Percentiles rank a stretch among this genome's conserved stretches.
phyloP scores from a whole-genome alignment of 2,329 filamentous ascomycete genomes.

The Xylariaceae sp. region DNA sequence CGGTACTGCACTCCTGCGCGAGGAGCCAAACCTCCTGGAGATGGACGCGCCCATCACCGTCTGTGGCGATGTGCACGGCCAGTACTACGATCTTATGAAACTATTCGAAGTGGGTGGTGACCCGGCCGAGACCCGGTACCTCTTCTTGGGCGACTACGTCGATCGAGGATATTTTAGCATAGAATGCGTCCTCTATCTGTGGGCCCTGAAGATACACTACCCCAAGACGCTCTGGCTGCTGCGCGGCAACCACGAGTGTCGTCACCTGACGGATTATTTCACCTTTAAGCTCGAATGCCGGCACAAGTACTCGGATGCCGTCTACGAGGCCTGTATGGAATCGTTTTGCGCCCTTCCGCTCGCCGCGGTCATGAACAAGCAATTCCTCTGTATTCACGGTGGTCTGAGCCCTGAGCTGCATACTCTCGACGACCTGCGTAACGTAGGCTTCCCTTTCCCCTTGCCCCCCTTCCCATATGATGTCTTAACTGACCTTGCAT shows the following conservation, averaged over 20 bases:
- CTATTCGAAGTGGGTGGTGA: slow-evolving; percentile 97
- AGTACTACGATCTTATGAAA: slow-evolving; percentile 99
- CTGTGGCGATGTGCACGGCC: slow-evolving; percentile 95
- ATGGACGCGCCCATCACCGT: slow-evolving; percentile 99
- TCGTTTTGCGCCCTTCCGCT: slow-evolving; percentile 92
- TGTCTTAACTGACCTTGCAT: slow-evolving; percentile 4
- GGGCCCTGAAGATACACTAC: slow-evolving; percentile 98
- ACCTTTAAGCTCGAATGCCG: slow-evolving; percentile 99
- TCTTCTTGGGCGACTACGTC: slow-evolving; percentile 97
- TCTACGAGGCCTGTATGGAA: slow-evolving; percentile 98
- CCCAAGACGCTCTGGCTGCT: slow-evolving; percentile 95
- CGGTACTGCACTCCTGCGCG: slow-evolving; percentile 79
- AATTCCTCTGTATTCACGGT: slow-evolving; percentile 97
- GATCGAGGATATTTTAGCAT: slow-evolving; percentile 99
- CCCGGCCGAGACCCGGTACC: slow-evolving; percentile 89
- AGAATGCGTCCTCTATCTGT: slow-evolving; percentile 96
- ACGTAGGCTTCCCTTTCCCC: slow-evolving; percentile 46
- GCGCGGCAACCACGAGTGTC: slow-evolving; percentile 96
- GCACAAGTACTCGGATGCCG: slow-evolving; percentile 95
- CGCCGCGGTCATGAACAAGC: slow-evolving; percentile 99
- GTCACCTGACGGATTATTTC: slow-evolving; percentile 98
- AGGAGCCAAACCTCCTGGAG: slow-evolving; percentile 92
- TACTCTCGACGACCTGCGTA: slow-evolving; percentile 89
- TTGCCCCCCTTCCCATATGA: not conserved
- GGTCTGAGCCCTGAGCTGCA: slow-evolving; percentile 93